Percentiles rank a stretch among this genome's conserved stretches.
Evolutionary conservation across 768 basidiomycete species (phyloP).

Genomic region (Leccinum pellstonianum): DNA sequence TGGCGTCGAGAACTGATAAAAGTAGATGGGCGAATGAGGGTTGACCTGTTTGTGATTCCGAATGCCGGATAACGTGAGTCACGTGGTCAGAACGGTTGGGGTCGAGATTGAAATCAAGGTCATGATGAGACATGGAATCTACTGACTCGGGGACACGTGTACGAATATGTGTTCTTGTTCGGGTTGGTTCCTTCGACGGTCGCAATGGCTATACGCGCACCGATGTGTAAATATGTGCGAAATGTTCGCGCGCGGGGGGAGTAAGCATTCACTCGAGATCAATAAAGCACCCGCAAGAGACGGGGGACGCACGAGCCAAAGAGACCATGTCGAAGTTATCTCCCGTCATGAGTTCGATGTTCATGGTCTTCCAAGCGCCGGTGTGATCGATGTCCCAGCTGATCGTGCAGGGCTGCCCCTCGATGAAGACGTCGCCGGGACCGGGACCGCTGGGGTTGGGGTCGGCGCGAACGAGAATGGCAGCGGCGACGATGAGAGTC

Average conservation of each 20-base stretch:
- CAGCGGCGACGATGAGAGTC: conserved; percentile 24
- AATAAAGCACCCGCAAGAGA: background rate
- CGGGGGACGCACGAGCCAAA: conserved; percentile 53
- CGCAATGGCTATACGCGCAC: conserved; percentile 50
- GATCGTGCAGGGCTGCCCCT: conserved; percentile 54
- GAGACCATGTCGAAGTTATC: conserved; percentile 66
- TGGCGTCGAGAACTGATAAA: conserved; percentile 70
- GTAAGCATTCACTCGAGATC: background rate
- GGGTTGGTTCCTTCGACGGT: conserved; percentile 61
- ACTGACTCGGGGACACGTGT: conserved; percentile 65
- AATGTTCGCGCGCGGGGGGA: background rate
- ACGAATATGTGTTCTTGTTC: conserved; percentile 46
- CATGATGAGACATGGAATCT: background rate
- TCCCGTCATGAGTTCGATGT: conserved; percentile 81
- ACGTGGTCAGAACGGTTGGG: background rate
- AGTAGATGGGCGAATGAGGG: conserved; percentile 69
- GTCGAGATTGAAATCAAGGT: background rate
- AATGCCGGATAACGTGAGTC: background rate
- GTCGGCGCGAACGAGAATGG: conserved; percentile 48
- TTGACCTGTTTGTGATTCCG: conserved; percentile 45
- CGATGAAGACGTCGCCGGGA: conserved; percentile 56
- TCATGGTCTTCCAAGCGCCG: conserved; percentile 67
- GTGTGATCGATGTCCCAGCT: conserved; percentile 59
- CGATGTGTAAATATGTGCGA: background rate
- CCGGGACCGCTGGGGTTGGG: conserved; percentile 58